Evolutionary conservation across 1,139 yeast genomes (phyloP).

Genomic region (Taphrina pruni): DNA sequence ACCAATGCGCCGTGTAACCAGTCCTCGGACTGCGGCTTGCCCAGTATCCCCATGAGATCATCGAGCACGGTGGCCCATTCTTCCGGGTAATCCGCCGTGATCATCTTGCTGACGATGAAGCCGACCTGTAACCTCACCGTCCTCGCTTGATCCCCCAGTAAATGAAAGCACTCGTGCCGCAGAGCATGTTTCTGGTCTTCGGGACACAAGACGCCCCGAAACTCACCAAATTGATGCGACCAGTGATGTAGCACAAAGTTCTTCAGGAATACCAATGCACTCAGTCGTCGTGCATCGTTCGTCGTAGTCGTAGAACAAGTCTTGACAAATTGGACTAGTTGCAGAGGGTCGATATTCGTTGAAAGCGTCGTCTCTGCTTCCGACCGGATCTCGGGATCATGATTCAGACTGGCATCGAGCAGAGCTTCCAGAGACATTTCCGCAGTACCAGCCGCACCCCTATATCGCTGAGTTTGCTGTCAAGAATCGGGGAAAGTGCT

Average conservation of each 20-base stretch:
- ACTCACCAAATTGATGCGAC: conserved; percentile 42
- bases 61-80: conserved; percentile 44
- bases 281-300: conserved; percentile 20
- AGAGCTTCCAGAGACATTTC: conserved; percentile 27
- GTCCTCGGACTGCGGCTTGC: conserved; percentile 21
- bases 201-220: conserved; percentile 36
- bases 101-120: conserved; percentile 42
- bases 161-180: conserved; percentile 31
- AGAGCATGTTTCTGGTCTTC: conserved; percentile 35
- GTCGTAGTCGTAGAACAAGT: conserved; percentile 5
- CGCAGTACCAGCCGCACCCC: not conserved
- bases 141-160: conserved; percentile 31
- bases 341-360: not conserved
- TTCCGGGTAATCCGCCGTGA: conserved; percentile 43
- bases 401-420: conserved; percentile 19
- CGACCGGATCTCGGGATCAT: not conserved
- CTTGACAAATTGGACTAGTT: conserved; percentile 7
- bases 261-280: conserved; percentile 42
- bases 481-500: too few relatives aligned
- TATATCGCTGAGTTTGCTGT: too few relatives aligned
- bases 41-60: conserved; percentile 33
- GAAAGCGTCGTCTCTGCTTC: conserved; percentile 21
- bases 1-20: conserved; percentile 41
- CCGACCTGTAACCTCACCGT: conserved; percentile 39
- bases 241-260: conserved; percentile 41